Base-by-base conservation (phyloP, 2,329 filamentous ascomycete genomes). In the Venturia pyrina region DNA sequence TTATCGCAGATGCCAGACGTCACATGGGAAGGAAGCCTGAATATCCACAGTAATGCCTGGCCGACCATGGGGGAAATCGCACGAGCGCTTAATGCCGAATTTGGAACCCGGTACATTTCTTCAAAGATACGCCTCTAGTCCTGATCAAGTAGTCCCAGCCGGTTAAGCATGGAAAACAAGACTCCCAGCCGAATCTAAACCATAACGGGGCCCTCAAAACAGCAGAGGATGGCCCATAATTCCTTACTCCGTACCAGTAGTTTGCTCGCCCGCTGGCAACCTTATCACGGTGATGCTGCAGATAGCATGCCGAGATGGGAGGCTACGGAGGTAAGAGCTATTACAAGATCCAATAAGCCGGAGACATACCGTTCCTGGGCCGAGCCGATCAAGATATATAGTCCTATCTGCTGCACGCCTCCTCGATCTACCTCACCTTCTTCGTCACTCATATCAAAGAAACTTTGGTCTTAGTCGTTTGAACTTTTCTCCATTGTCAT, bases 211-310 rank as follows among this genome's bases (percentile, higher is more conserved):
- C n/a, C 32, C 15, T 19, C 37, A 37, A 15, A 59, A 7, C 53
- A 59, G 53, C 7, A n/a, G 6, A n/a, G 1, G 15, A n/a, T 21
- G 53, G 15, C 19, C 53, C 32, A 56, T 32, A n/a, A n/a, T 59
- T 59, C 53, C 13, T 59, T 59, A 37, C 28, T 59, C 53, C 13
- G 40, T 59, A 37, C 28, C 28, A 28, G 28, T 4, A 28, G 28
- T 32, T 34, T 59, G 15, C 53, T 37, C 53, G 53, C 28, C 53
- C 32, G 53, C 53, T 59, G 32, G 53, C 32, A 37, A 59, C 41
- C 28, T 59, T 59, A 59, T 59, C 53, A 62, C 37, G 44, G 60
- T 48, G 40, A 28, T 43, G 60, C 60, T 24, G 60, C 60, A 43
- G 60, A 62, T 43, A 62, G 60, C 40, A 44, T 24, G 60, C 37